These are phyloP conservation scores for Crinitomyces ghanaensis DNA, from an alignment of 805 yeast genomes.

Conservation along the genomic window DNA sequence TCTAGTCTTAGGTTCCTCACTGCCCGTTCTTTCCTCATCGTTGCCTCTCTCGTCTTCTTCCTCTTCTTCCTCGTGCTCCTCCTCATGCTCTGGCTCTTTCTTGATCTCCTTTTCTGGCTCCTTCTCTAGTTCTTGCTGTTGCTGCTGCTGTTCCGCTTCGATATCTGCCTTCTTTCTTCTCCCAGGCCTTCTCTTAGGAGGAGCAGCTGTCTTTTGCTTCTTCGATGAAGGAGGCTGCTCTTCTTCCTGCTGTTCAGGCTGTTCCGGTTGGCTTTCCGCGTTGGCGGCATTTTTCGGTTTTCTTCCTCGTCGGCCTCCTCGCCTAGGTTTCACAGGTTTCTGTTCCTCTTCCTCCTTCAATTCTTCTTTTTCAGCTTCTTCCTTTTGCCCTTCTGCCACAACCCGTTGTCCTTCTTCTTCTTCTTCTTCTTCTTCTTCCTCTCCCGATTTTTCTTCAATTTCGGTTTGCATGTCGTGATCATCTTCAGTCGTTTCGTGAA, in stretches of 20 bases:
- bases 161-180: background rate
- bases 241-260: no score
- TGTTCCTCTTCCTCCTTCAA: no score
- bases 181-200: constrained; percentile 1
- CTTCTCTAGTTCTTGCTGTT: constrained; percentile 4
- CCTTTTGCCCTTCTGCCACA: no score
- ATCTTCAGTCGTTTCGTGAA: constrained; percentile 9
- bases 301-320: no score
- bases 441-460: constrained; percentile 12
- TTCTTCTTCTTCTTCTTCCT: no score
- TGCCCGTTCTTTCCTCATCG: constrained; percentile 10
- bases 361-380: no score
- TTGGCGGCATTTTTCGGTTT: no score
- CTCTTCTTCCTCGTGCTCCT: constrained; percentile 21
- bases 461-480: constrained; percentile 10
- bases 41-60: constrained; percentile 21
- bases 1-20: constrained; percentile 8
- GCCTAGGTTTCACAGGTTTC: no score
- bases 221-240: no score
- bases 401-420: no score
- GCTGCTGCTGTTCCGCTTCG: constrained; percentile 4
- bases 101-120: constrained; percentile 4
- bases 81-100: constrained; percentile 11
- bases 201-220: constrained; percentile 18
- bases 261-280: no score